phyloP scores from a whole-genome alignment of 139 green algal genomes.

The Volvox africanus region DNA sequence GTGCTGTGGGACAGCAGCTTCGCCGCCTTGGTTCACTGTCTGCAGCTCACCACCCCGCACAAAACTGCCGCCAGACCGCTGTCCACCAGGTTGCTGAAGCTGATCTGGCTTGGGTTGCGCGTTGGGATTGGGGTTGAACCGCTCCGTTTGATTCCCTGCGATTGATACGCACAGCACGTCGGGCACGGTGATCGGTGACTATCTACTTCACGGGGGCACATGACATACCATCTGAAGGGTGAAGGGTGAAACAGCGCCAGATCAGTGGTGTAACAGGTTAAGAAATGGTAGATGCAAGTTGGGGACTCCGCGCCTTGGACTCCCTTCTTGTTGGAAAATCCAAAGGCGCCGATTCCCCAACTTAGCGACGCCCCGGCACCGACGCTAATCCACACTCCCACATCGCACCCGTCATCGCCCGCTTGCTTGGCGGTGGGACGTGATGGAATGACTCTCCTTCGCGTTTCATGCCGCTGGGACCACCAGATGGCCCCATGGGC shows the following conservation, averaged over 20 bases:
- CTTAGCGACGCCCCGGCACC: too few species aligned
- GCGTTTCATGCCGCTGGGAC: neutral
- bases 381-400: too few species aligned
- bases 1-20: neutral
- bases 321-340: too few species aligned
- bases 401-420: neutral
- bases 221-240: too few species aligned
- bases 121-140: conserved; percentile 44
- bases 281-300: too few species aligned
- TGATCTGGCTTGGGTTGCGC: neutral
- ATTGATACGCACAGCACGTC: too few species aligned
- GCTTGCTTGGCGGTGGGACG: conserved; percentile 32
- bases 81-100: neutral
- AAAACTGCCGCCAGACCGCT: neutral
- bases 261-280: too few species aligned
- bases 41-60: conserved; percentile 41
- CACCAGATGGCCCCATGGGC: neutral
- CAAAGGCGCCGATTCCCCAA: too few species aligned
- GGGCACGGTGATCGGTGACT: too few species aligned
- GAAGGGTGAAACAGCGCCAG: too few species aligned
- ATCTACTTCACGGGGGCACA: too few species aligned
- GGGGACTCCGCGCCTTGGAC: too few species aligned
- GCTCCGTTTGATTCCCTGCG: neutral
- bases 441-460: conserved; percentile 31
- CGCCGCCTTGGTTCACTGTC: neutral